Evolutionary conservation across 257 asterid genomes (phyloP), one percentile per base, ranked within the genome.

Genomic region (Prunella vulgaris): DNA sequence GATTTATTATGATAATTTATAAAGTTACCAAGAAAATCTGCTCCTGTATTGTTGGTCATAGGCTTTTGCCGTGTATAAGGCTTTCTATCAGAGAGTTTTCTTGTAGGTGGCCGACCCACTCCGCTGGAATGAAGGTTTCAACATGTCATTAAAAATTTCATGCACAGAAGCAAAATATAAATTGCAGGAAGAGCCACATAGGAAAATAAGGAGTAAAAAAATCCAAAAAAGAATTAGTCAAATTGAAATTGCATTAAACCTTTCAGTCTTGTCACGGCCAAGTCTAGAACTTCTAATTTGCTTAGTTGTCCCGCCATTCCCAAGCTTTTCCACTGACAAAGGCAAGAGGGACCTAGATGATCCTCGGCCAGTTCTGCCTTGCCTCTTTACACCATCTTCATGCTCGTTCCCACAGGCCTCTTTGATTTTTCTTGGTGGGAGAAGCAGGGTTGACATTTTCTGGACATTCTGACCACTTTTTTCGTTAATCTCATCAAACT

Each of bases 51-150:
- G 69, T 85, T 76, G 62, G 82, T 48, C 64, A 83, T 77, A 74
- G 85, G 87, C 79, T 86, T 93, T 82, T 89, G 98, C 32, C 93
- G 92, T 15, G 88, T 64, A 73, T 85, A 86, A 40, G 90, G 87
- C 80, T 87, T 90, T 76, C 98, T 90, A 73, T 90, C 97, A 80
- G 97, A 84, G 65, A 84, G 93, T 82, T 93, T 93, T 69, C 98
- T 81, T 8, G 90, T 80, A 54, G 96, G 91, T 52, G 93, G 93
- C 48, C 98, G 83, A 49, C 97, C 97, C 63, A 81, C 80, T 79
- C 84, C 87, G 88, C 95, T 86, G 92, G 74, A 82, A 60, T 84
- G 40, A 58, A 61, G 66, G 40, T 81, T 70, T 70, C 66, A 73
- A 77, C 63, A 64, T 73, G 75, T 71, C 70, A 80, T 13, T 24